Percentiles rank a stretch among this genome's conserved stretches.
phyloP scores from a whole-genome alignment of 1,284 basidiomycete species.

The Moniliella sp. region DNA sequence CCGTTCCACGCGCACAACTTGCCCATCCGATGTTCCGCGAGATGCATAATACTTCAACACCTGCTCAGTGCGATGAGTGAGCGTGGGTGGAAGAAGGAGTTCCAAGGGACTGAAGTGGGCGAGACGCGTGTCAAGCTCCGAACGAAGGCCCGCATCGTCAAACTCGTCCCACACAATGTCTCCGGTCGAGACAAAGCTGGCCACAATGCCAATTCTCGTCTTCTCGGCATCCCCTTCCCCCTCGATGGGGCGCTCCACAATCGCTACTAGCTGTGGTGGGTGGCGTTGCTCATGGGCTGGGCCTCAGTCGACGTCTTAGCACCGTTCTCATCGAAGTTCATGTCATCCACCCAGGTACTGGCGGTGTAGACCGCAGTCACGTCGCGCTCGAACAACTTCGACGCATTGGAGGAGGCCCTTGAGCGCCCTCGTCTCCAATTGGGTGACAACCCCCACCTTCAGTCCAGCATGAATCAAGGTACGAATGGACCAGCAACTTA shows the following conservation, averaged over 20 bases:
- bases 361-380: constrained; percentile 66
- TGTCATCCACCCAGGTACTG: constrained; percentile 63
- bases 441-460: constrained; percentile 76
- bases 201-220: constrained; percentile 52
- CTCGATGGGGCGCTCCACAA: constrained; percentile 47
- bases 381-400: constrained; percentile 52
- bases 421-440: constrained; percentile 77
- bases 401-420: constrained; percentile 47
- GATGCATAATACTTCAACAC: background rate
- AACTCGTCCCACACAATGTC: constrained; percentile 70
- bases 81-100: constrained; percentile 38
- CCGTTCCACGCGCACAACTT: background rate
- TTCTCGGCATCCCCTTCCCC: constrained; percentile 42
- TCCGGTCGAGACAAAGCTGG: constrained; percentile 64
- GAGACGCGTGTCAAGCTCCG: constrained; percentile 25
- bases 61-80: background rate
- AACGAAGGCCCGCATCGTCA: constrained; percentile 7
- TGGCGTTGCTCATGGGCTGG: constrained; percentile 5
- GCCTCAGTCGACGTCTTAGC: constrained; percentile 39
- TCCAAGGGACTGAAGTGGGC: constrained; percentile 49
- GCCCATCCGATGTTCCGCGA: background rate
- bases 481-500: constrained; percentile 56
- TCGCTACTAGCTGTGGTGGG: constrained; percentile 9
- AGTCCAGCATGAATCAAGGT: constrained; percentile 59
- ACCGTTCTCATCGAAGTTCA: constrained; percentile 53